Conservation (phyloP, 257 asterid genomes). For the Penstemon eatonii region DNA sequence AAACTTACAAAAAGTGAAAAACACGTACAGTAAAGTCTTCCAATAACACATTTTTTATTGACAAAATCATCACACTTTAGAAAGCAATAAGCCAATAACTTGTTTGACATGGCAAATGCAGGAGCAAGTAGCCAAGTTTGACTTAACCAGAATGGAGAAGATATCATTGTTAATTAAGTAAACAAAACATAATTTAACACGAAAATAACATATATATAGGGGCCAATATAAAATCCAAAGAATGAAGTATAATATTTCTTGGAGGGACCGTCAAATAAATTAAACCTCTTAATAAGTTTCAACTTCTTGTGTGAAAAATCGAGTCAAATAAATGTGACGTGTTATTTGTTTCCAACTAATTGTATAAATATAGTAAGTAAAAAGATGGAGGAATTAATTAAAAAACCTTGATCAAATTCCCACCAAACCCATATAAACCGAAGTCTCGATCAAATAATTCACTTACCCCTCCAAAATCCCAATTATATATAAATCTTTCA, state of each 20-base stretch:
- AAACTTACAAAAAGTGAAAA: slow-evolving; percentile 16
- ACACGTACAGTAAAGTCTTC: slow-evolving; percentile 9
- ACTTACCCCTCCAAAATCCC: slow-evolving; percentile 8
- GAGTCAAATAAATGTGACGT: slow-evolving; percentile 34
- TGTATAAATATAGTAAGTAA: background rate
- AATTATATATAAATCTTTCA: background rate
- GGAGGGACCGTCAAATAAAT: slow-evolving; percentile 5
- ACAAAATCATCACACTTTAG: background rate
- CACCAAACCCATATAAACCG: slow-evolving; percentile 44
- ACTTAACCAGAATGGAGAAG: slow-evolving; percentile 22
- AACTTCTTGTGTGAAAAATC: slow-evolving; percentile 15
- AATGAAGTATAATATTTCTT: background rate
- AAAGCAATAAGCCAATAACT: background rate
- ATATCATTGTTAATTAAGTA: background rate
- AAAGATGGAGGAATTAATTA: background rate
- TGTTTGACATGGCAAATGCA: slow-evolving; percentile 16
- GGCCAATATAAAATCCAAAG: background rate
- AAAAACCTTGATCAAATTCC: slow-evolving; percentile 4
- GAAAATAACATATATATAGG: background rate
- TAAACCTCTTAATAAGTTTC: slow-evolving; percentile 15
- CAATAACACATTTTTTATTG: slow-evolving; percentile 17
- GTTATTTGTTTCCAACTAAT: slow-evolving; percentile 31
- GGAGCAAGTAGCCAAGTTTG: slow-evolving; percentile 22
- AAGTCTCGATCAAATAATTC: slow-evolving; percentile 23
- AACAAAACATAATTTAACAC: slow-evolving; percentile 4